These are phyloP conservation scores for Coccomyxa sp. DNA, from an alignment of 139 green algal genomes.

Conservation along the genomic window DNA sequence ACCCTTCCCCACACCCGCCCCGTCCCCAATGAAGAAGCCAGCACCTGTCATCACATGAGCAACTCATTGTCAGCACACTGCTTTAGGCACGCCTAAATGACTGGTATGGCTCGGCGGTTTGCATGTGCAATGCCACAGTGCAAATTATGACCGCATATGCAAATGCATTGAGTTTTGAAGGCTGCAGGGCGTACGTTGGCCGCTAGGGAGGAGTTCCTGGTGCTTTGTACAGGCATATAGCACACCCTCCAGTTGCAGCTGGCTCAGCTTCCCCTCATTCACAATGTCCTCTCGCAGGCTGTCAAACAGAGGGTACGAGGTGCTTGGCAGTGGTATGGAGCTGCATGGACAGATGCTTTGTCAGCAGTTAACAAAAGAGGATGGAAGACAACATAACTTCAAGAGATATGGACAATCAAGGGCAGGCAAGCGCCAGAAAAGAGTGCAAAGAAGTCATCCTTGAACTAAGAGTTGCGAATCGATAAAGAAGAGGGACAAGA, in stretches of 20 bases:
- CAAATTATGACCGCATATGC: not conserved
- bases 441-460: not conserved
- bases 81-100: not conserved
- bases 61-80: not conserved
- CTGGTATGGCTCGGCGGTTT: not conserved
- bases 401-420: not conserved
- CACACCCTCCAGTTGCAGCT: conserved; percentile 85
- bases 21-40: conserved; percentile 80
- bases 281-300: conserved; percentile 47
- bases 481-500: too few relatives aligned
- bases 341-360: conserved; percentile 28
- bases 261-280: conserved; percentile 58
- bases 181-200: conserved; percentile 36
- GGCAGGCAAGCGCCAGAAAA: not conserved
- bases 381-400: not conserved
- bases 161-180: not conserved
- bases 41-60: conserved; percentile 9
- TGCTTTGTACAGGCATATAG: conserved; percentile 79
- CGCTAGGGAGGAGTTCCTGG: conserved; percentile 62
- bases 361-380: not conserved
- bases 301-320: conserved; percentile 68
- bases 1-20: conserved; percentile 82
- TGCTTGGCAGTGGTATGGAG: conserved; percentile 62
- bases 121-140: not conserved
- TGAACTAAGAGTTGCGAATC: too few relatives aligned